Conservation (phyloP, 148 eudicot genomes). For the Arctostaphylos glauca region DNA sequence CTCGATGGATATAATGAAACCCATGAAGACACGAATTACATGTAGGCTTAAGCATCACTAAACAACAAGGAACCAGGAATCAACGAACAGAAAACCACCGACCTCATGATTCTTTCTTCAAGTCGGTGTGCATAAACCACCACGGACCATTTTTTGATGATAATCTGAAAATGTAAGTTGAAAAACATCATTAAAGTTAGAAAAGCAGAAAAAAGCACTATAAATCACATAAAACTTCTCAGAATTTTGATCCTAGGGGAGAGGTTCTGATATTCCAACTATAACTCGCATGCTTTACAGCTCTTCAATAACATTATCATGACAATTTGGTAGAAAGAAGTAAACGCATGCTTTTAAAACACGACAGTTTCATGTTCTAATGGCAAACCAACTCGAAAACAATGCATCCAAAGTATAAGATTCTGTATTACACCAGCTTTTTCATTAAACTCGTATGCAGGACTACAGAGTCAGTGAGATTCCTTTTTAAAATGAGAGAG, state of each 20-base stretch:
- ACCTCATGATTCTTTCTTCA: slow-evolving; percentile 29
- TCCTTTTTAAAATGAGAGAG: too few species aligned
- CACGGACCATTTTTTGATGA: slow-evolving; percentile 64
- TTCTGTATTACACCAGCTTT: background rate
- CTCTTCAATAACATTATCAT: slow-evolving; percentile 1
- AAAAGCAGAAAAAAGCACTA: background rate
- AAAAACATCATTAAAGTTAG: background rate
- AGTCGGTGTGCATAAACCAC: slow-evolving; percentile 79
- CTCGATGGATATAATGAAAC: background rate
- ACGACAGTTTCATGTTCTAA: background rate
- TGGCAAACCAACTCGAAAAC: background rate
- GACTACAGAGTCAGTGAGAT: background rate
- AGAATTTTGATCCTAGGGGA: background rate
- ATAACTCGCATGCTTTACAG: background rate
- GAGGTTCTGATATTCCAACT: background rate
- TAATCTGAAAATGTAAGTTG: slow-evolving; percentile 36
- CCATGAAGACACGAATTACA: background rate
- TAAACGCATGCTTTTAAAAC: background rate
- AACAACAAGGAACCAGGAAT: background rate
- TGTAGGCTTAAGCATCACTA: background rate
- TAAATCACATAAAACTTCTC: background rate
- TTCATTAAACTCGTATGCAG: background rate
- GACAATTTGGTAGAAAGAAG: background rate
- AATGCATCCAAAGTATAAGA: background rate
- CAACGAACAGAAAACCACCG: slow-evolving; percentile 10